phyloP scores from a whole-genome alignment of 257 asterid genomes.

The Lithospermum erythrorhizon region DNA sequence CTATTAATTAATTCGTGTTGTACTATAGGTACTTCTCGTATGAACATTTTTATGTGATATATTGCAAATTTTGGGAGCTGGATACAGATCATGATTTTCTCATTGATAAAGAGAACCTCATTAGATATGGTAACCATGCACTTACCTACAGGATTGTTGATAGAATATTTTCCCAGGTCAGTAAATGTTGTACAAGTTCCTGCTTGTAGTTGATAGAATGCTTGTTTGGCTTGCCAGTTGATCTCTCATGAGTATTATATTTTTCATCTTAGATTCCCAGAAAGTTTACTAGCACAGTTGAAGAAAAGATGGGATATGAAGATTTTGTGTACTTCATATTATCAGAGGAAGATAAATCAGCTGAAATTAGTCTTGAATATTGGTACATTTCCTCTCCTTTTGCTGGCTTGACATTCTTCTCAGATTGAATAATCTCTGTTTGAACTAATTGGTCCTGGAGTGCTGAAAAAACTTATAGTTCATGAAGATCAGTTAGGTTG shows the following conservation, averaged over 20 bases:
- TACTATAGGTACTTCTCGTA: slow-evolving; percentile 93
- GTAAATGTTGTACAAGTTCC: slow-evolving; percentile 13
- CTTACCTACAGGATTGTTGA: slow-evolving; percentile 99
- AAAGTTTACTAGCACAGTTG: slow-evolving; percentile 95
- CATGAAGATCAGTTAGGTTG: no score
- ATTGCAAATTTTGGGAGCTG: slow-evolving; percentile 99
- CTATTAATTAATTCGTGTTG: slow-evolving; percentile 6
- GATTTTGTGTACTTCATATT: slow-evolving; percentile 94
- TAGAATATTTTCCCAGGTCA: slow-evolving; percentile 97
- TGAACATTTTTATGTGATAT: slow-evolving; percentile 98
- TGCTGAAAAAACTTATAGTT: not conserved
- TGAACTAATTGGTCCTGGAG: not conserved
- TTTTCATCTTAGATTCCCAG: slow-evolving; percentile 63
- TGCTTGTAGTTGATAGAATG: slow-evolving; percentile 10
- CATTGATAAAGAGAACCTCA: slow-evolving; percentile 96
- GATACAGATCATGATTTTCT: slow-evolving; percentile 97
- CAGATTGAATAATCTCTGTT: not conserved
- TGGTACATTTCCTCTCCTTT: slow-evolving; percentile 40
- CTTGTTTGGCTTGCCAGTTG: slow-evolving; percentile 15
- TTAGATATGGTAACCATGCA: slow-evolving; percentile 98
- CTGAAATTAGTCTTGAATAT: slow-evolving; percentile 93
- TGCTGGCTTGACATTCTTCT: not conserved
- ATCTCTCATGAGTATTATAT: slow-evolving; percentile 10
- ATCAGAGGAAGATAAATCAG: slow-evolving; percentile 97
- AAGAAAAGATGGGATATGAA: slow-evolving; percentile 99